A percentile compares a stretch with the other conserved stretches of the same genome.
These are phyloP conservation scores for Hanseniaspora clermontiae DNA, from an alignment of 805 yeast genomes.

Conservation along the genomic window DNA sequence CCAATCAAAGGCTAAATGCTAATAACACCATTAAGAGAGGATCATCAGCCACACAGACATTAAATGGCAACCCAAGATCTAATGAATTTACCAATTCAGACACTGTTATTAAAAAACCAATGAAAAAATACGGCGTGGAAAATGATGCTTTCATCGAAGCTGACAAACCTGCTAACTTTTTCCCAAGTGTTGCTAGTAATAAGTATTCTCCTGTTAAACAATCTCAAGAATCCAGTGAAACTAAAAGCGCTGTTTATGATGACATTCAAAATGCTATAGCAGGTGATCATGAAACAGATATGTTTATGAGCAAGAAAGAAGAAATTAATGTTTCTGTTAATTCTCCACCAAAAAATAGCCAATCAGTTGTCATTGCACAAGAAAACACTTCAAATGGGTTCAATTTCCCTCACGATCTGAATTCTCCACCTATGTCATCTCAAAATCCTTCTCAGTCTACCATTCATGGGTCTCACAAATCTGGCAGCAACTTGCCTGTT, in stretches of 20 bases:
- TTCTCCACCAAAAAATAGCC: background rate
- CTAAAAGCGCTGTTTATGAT: background rate
- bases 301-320: background rate
- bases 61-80: background rate
- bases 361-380: background rate
- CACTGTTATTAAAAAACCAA: background rate
- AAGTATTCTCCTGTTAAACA: constrained; percentile 1
- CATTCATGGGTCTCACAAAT: background rate
- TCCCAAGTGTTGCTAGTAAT: background rate
- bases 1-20: background rate
- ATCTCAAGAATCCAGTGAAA: background rate
- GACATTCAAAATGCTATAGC: background rate
- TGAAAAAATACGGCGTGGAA: background rate
- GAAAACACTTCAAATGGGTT: background rate
- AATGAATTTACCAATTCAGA: background rate
- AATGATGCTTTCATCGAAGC: background rate
- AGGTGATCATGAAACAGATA: background rate
- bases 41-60: background rate
- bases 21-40: background rate
- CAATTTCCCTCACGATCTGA: background rate
- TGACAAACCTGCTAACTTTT: background rate
- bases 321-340: background rate
- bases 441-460: background rate
- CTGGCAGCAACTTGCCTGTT: background rate
- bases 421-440: background rate